Conservation (phyloP, 192 early-diverging fungal genomes). For the Backusella australiensis region DNA sequence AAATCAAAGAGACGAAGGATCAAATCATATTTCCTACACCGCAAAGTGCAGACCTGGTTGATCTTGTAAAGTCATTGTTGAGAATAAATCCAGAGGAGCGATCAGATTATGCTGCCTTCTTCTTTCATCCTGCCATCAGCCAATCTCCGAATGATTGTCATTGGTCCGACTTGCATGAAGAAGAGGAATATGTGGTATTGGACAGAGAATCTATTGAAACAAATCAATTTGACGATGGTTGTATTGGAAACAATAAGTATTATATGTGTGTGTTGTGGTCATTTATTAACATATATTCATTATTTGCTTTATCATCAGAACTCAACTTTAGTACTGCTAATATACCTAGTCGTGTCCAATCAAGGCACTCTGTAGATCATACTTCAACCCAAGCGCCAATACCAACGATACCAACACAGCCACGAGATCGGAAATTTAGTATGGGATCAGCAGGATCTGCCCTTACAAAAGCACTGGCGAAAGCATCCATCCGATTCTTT, state of each 20-base stretch:
- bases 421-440: conserved; percentile 26
- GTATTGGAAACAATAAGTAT: neutral
- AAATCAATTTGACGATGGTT: conserved; percentile 73
- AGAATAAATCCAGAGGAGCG: conserved; percentile 85
- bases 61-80: conserved; percentile 78
- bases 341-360: neutral
- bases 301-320: conserved; percentile 25
- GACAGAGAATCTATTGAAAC: conserved; percentile 68
- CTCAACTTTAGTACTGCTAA: neutral
- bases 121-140: conserved; percentile 70
- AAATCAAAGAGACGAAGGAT: conserved; percentile 85
- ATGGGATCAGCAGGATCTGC: conserved; percentile 41
- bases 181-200: conserved; percentile 75
- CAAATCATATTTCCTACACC: conserved; percentile 86
- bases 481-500: conserved; percentile 52
- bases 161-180: conserved; percentile 12
- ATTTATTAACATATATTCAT: conserved; percentile 9
- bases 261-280: neutral
- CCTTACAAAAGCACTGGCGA: conserved; percentile 51
- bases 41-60: conserved; percentile 15
- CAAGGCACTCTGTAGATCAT: neutral
- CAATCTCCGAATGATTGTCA: neutral
- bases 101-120: conserved; percentile 92
- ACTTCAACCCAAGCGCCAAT: neutral
- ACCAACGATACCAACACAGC: neutral